These are phyloP conservation scores for Nakazawaea ambrosiae DNA, from an alignment of 805 yeast species.

Conservation along the genomic window DNA sequence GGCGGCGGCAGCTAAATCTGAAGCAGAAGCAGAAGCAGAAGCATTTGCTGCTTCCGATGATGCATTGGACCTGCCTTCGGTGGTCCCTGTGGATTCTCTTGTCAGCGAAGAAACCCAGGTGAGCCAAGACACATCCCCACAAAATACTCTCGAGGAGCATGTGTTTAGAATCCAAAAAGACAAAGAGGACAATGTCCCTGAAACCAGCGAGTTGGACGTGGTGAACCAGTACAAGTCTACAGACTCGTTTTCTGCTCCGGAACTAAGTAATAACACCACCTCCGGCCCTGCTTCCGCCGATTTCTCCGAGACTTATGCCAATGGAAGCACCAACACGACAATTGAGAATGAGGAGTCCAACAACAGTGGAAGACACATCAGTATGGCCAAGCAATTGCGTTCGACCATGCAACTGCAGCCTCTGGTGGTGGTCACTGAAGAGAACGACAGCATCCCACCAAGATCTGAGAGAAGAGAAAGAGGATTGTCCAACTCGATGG, in stretches of 20 bases:
- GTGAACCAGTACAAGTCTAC: constrained; percentile 19
- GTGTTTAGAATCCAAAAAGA: too few species aligned
- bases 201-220: constrained; percentile 10
- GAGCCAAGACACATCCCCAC: too few species aligned
- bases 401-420: constrained; percentile 25
- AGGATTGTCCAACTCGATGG: constrained; percentile 19
- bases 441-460: constrained; percentile 13
- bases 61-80: too few species aligned
- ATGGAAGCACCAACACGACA: too few species aligned
- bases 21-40: constrained; percentile 14
- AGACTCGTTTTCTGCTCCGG: not conserved
- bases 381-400: constrained; percentile 43
- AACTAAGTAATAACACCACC: constrained; percentile 10
- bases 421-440: constrained; percentile 13
- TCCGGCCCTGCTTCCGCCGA: constrained; percentile 16
- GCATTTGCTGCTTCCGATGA: constrained; percentile 18
- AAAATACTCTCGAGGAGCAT: too few species aligned
- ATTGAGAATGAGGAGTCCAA: too few species aligned
- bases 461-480: constrained; percentile 28
- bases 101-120: too few species aligned
- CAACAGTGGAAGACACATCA: too few species aligned
- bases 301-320: not conserved
- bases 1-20: not conserved
- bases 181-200: too few species aligned
- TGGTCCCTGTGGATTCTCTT: too few species aligned